Base-by-base conservation (phyloP, 192 early-diverging fungal species). In the Polychytrium aggregatum region DNA sequence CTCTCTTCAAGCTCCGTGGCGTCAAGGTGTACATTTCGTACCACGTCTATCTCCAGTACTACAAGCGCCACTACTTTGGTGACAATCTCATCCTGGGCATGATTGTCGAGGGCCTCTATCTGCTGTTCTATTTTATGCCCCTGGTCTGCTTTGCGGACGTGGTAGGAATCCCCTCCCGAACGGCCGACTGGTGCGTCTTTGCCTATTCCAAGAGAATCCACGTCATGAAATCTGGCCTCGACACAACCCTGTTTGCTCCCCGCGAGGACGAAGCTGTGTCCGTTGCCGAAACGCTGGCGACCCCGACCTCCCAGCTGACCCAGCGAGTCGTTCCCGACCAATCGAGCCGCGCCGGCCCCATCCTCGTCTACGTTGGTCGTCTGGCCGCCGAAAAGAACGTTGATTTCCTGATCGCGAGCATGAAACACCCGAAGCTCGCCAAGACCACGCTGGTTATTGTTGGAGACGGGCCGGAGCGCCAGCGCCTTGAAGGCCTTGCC, bases 1-100 rank as follows among this genome's bases (percentile, higher is more conserved):
- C 68, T 2, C 46, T 74, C 18, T 57, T 74, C 49, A 40, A 52
- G 35, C 13, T 66, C 8, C 63, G 64, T 1, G 63, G 67, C n/a
- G 57, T 59, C 9, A 57, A 57, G 48, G 52, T 74, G 40, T 74
- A 74, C 59, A 65, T 74, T 30, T 68, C 68, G 10, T 74, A 74
- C 56, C 72, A 74, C 55, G 68, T 71, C 21, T 57, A 53, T 41
- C 55, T 74, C 30, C 60, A 71, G 43, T 65, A 65, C 55, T 74
- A 74, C 57, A 59, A 59, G 37, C 16, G 59, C 43, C 53, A 52
- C 9, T 74, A 74, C 57, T 59, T 69, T 25, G 59, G 53, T 29
- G 35, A 44, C 43, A 45, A 37, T 24, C 31, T 28, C 28, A 46
- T 66, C 30, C 21, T 64, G n/a, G 52, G 55, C 51, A 39, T 46